Conservation (phyloP, 75 land plant species). For the Chamaecyparis obtusa region DNA sequence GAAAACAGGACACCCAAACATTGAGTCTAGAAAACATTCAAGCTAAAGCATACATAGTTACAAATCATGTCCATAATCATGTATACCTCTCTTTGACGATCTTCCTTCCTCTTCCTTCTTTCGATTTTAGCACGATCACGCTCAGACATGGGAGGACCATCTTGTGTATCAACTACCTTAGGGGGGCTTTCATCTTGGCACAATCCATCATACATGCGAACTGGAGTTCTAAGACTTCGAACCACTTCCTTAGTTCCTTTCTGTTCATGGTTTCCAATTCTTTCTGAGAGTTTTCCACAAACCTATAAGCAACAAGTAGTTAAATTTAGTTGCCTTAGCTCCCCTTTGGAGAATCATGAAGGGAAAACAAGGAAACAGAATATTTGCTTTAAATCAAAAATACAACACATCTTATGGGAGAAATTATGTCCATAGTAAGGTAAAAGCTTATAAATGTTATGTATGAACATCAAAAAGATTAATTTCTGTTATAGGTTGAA, state of each 20-base stretch:
- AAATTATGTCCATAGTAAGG: background rate
- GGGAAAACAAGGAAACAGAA: background rate
- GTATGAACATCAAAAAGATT: background rate
- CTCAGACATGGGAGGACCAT: constrained; percentile 75
- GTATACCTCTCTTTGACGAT: constrained; percentile 83
- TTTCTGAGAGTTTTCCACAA: constrained; percentile 73
- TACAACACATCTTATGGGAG: background rate
- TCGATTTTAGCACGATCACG: constrained; percentile 83
- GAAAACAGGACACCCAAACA: background rate
- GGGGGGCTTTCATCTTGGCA: constrained; percentile 58
- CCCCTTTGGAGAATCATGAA: background rate
- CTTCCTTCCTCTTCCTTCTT: constrained; percentile 87
- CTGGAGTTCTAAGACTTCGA: constrained; percentile 79
- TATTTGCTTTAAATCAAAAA: background rate
- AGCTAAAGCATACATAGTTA: background rate
- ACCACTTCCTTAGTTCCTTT: constrained; percentile 61
- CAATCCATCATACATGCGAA: constrained; percentile 96
- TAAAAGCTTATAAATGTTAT: background rate
- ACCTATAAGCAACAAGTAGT: constrained; percentile 47
- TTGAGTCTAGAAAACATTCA: constrained; percentile 3
- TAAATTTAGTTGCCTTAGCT: background rate
- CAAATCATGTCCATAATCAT: background rate
- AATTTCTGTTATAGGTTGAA: background rate
- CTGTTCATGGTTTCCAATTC: constrained; percentile 79
- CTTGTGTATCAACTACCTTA: constrained; percentile 51